Evolutionary conservation across 2,329 filamentous ascomycete species (phyloP), one percentile per base, ranked within the genome.

Genomic region (Annulohypoxylon truncatum): DNA sequence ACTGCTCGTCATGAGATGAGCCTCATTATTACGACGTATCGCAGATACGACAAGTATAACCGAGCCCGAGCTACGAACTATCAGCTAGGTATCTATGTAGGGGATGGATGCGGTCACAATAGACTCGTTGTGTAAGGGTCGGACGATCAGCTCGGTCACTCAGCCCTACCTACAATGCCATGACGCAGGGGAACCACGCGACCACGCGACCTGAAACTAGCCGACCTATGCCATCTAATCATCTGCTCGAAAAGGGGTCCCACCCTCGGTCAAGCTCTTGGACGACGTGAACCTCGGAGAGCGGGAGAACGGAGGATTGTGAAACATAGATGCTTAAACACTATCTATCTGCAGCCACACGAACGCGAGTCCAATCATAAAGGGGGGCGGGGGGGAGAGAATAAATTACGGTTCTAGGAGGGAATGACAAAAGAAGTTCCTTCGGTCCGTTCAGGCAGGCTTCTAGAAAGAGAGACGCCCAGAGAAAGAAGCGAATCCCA

Each of bases 11-110:
- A 15, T n/a, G 12, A 22, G 29, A 57, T 44, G 60, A 62, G 60
- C 60, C 60, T 62, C 60, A 56, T 57, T 28, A 22, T 40, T 64
- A 35, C 54, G 22, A 58, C 61, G 33, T 51, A 18, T 59, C 46
- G 46, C 47, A 40, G 46, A 13, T 59, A 58, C 54, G 47, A 52
- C 38, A 44, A n/a, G 13, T 52, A 42, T 60, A 35, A 20, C 44
- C 48, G 33, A 53, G 33, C 46, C 46, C 40, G 38, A 53, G n/a
- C n/a, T 6, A 18, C 9, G 15, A 18, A 40, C 15, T 18, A 18
- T 8, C n/a, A 13, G 12, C 33, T 35, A 13, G 12, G 29, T 31
- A 9, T 31, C 12, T 42, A 20, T 20, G 24, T 48, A 63, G 40
- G 51, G 47, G 31, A 50, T 40, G 38, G 38, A 42, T 53, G 31